Percentiles rank a stretch among this genome's conserved stretches.
Conservation (phyloP, 2,329 filamentous ascomycete genomes). For the Cladosporium sp. region DNA sequence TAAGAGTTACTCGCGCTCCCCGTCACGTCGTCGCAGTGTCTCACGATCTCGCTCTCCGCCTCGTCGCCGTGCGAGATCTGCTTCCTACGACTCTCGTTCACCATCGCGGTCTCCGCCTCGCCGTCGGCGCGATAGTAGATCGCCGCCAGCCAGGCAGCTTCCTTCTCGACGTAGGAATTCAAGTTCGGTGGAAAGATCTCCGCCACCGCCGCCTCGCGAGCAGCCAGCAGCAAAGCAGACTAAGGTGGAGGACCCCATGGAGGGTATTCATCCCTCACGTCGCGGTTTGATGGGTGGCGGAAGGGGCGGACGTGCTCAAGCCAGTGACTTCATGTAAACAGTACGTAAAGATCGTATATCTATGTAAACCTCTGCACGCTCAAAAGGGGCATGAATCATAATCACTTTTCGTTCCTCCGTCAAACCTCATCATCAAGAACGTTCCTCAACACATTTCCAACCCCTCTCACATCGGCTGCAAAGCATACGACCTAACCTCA, state of each 20-base stretch:
- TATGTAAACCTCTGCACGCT: background rate
- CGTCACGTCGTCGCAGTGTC: constrained; percentile 13
- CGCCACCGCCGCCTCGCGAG: constrained; percentile 18
- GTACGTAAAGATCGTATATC: constrained; percentile 9
- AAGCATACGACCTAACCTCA: constrained; percentile 73
- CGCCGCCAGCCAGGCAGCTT: background rate
- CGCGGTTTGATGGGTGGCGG: constrained; percentile 28
- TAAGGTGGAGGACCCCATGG: constrained; percentile 27
- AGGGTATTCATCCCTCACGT: constrained; percentile 33
- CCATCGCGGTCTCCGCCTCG: constrained; percentile 17
- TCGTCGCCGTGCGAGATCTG: constrained; percentile 14
- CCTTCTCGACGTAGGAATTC: constrained; percentile 25
- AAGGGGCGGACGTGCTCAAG: constrained; percentile 18
- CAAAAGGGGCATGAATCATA: background rate
- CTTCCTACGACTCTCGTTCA: constrained; percentile 22
- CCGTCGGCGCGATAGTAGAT: constrained; percentile 1
- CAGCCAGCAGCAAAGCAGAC: constrained; percentile 11
- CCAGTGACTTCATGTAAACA: constrained; percentile 25
- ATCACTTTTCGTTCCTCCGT: background rate
- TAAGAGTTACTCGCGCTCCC: constrained; percentile 14
- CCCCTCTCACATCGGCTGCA: constrained; percentile 48
- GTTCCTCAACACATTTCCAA: no score
- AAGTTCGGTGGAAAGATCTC: constrained; percentile 27
- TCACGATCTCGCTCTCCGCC: constrained; percentile 16
- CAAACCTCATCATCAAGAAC: background rate